phyloP scores from a whole-genome alignment of 805 yeast genomes.

The Sugiyamaella americana region DNA sequence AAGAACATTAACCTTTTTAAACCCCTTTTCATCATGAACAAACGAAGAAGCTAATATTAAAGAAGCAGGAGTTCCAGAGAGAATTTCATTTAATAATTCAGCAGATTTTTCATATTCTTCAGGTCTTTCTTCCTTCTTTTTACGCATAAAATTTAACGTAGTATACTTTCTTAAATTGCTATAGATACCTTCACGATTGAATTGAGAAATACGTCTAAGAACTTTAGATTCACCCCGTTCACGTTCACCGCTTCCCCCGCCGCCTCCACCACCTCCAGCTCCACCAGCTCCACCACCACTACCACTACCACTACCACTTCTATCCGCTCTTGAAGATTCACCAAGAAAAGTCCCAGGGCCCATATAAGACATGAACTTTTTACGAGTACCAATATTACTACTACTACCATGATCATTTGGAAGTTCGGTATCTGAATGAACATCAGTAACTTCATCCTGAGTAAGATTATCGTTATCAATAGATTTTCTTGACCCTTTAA shows the following conservation, averaged over 20 bases:
- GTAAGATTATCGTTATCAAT: not conserved
- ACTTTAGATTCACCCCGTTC: not conserved
- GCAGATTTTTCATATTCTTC: conserved; percentile 27
- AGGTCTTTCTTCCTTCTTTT: conserved; percentile 20
- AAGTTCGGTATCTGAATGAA: conserved; percentile 16
- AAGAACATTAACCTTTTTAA: conserved; percentile 73
- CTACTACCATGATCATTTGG: not conserved
- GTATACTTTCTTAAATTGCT: conserved; percentile 16
- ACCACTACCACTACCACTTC: conserved; percentile 3
- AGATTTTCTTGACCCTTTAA: not conserved
- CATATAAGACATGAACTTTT: conserved; percentile 1
- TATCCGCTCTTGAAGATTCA: too few relatives aligned
- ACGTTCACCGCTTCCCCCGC: not conserved
- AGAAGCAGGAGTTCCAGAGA: conserved; percentile 24
- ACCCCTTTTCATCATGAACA: conserved; percentile 54
- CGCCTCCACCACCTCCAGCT: too few relatives aligned
- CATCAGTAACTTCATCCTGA: not conserved
- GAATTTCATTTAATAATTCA: conserved; percentile 44
- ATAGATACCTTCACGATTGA: conserved; percentile 15
- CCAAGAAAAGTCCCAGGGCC: too few relatives aligned
- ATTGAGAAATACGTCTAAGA: conserved; percentile 18
- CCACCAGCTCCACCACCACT: conserved; percentile 2
- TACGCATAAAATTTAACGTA: conserved; percentile 11
- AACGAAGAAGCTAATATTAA: conserved; percentile 69
- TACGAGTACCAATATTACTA: not conserved